These are phyloP conservation scores for Castanopsis chinensis DNA, from an alignment of 306 rosid species.

Conservation along the genomic window DNA sequence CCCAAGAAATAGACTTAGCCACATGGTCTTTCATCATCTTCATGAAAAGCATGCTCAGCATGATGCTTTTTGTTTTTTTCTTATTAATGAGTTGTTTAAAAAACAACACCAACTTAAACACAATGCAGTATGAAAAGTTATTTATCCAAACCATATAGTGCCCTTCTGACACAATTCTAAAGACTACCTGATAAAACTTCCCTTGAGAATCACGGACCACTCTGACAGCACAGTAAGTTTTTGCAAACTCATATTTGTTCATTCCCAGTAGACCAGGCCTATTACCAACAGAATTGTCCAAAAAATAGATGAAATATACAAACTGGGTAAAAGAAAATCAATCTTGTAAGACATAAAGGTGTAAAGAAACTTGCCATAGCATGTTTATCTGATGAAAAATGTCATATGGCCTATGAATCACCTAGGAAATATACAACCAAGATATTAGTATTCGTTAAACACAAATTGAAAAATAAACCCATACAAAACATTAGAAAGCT, in stretches of 20 bases:
- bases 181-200: slow-evolving; percentile 66
- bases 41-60: slow-evolving; percentile 25
- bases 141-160: background rate
- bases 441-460: slow-evolving; percentile 35
- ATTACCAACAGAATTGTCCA: slow-evolving; percentile 28
- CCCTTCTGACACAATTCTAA: slow-evolving; percentile 12
- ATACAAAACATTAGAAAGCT: background rate
- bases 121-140: slow-evolving; percentile 3
- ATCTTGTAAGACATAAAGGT: slow-evolving; percentile 16
- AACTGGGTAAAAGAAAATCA: slow-evolving; percentile 8
- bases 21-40: slow-evolving; percentile 6
- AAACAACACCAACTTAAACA: slow-evolving; percentile 26
- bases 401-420: slow-evolving; percentile 81
- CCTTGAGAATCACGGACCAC: slow-evolving; percentile 54
- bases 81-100: background rate
- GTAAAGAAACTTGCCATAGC: slow-evolving; percentile 72
- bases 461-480: slow-evolving; percentile 9
- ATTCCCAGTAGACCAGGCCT: slow-evolving; percentile 95
- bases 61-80: background rate
- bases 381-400: slow-evolving; percentile 92
- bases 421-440: slow-evolving; percentile 71
- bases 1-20: slow-evolving; percentile 9
- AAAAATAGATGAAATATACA: slow-evolving; percentile 9
- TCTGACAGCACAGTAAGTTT: slow-evolving; percentile 76
- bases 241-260: slow-evolving; percentile 73